phyloP scores from a whole-genome alignment of 345 rosid species.

The Pugionium cornutum region DNA sequence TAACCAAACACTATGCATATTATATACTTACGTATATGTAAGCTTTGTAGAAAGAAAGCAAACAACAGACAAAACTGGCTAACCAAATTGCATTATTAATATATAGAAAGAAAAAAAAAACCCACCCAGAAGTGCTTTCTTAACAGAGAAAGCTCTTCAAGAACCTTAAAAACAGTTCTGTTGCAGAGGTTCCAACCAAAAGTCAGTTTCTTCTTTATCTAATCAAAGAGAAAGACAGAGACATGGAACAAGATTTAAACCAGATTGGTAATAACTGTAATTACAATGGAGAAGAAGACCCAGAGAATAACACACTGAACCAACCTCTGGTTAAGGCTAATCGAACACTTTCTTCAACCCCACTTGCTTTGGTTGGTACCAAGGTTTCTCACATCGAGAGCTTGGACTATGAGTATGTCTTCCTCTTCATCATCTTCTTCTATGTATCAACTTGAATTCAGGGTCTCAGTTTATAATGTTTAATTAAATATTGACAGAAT shows the following conservation, averaged over 20 bases:
- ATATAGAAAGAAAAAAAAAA: not conserved
- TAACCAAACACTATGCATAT: not conserved
- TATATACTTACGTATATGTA: not conserved
- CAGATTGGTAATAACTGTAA: slow-evolving; percentile 28
- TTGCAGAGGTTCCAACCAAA: slow-evolving; percentile 40
- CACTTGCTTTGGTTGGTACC: slow-evolving; percentile 81
- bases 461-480: not conserved
- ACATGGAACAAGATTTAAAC: slow-evolving; percentile 46
- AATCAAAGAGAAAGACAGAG: slow-evolving; percentile 6
- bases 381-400: slow-evolving; percentile 87
- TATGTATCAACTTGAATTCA: not conserved
- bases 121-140: slow-evolving; percentile 18
- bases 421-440: slow-evolving; percentile 3
- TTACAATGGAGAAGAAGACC: slow-evolving; percentile 55
- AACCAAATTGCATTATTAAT: slow-evolving; percentile 8
- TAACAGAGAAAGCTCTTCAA: slow-evolving; percentile 33
- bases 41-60: slow-evolving; percentile 6
- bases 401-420: slow-evolving; percentile 81
- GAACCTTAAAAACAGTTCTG: slow-evolving; percentile 36
- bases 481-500: slow-evolving; percentile 51
- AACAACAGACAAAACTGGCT: slow-evolving; percentile 1
- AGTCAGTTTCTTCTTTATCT: slow-evolving; percentile 29
- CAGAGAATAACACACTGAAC: slow-evolving; percentile 58
- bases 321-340: slow-evolving; percentile 78
- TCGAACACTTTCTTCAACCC: slow-evolving; percentile 72